Percentiles rank a stretch among this genome's conserved stretches.
Conservation (phyloP, 2,329 filamentous ascomycete species). For the Claviceps fusiformis region DNA sequence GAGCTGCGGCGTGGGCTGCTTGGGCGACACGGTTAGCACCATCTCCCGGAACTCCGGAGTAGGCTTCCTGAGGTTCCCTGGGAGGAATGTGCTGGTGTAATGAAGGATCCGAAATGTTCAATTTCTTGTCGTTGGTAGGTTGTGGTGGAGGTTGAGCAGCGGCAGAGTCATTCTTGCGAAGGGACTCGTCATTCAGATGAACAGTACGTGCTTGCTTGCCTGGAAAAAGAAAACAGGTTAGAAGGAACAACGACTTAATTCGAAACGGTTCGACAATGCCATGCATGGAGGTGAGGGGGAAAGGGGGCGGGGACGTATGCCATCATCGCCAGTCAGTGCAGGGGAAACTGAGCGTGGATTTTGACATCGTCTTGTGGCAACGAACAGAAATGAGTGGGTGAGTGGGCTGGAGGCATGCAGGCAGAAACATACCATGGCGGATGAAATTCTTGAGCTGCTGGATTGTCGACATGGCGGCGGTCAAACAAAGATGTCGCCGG, state of each 20-base stretch:
- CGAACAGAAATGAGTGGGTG: background rate
- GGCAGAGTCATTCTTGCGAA: conserved; percentile 38
- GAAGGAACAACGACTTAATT: background rate
- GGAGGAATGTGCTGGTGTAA: conserved; percentile 19
- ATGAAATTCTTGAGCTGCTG: conserved; percentile 98
- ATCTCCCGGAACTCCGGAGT: conserved; percentile 46
- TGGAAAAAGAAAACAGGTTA: conserved; percentile 15
- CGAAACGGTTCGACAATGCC: background rate
- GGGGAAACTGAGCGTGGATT: background rate
- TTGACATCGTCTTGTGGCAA: background rate
- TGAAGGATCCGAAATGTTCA: conserved; percentile 33
- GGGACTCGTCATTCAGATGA: conserved; percentile 34
- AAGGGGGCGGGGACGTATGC: background rate
- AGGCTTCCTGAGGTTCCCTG: conserved; percentile 43
- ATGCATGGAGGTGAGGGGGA: background rate
- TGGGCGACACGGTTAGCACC: conserved; percentile 55
- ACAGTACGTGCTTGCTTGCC: conserved; percentile 77
- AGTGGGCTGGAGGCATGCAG: background rate
- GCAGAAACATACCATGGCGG: conserved; percentile 53
- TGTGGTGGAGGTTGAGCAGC: conserved; percentile 36
- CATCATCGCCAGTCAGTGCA: conserved; percentile 3
- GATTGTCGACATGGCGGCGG: conserved; percentile 51
- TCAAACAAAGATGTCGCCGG: conserved; percentile 7
- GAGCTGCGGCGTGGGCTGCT: conserved; percentile 51
- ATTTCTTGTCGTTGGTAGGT: conserved; percentile 39